Base-by-base conservation (phyloP, 305 asterid species). In the Fraxinus dipetala region DNA sequence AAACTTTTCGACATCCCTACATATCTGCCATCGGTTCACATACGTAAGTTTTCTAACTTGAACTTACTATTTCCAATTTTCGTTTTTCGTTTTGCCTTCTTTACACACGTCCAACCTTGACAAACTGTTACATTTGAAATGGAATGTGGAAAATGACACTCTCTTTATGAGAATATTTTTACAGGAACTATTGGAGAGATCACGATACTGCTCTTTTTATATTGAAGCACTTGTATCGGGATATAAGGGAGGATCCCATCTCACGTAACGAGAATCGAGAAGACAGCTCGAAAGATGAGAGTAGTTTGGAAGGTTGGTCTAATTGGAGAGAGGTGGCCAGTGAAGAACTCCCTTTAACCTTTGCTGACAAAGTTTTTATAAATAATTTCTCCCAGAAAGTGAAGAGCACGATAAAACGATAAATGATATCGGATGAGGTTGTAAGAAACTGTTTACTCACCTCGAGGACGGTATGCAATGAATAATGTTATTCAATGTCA, bases 151-250 rank as follows among this genome's bases (percentile, higher is more conserved):
- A 70, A 30, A 13, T 30, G 75, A 70, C 14, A 16, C 10, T 10
- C 11, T 11, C 14, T 65, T 28, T 22, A 67, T 28, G 74, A 38
- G 36, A 67, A 28, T 67, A 26, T 5, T 67, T 59, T 16, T 16
- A 76, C 92, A 96, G 99, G 80, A 96, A 93, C 87, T 96, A 96
- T 85, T 96, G 99, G 98, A 91, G 97, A 80, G 98, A 96, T 81
- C 80, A 84, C 0, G 99, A 96, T 83, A 94, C 99, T 1, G 98
- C 98, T 59, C 97, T 96, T 69, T 96, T 96, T 91, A 94, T 94
- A 80, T 81, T 96, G 87, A 94, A 89, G 87, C 97, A 96, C 89
- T 88, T 96, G 87, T 96, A 94, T 59, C 90, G 92, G n/a, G 95
- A 91, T 74, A 92, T 93, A 84, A 90, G 93, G 3, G 96, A 96